Evolutionary conservation across 2,329 filamentous ascomycete species (phyloP).

Genomic region (Calonectria pteridis): DNA sequence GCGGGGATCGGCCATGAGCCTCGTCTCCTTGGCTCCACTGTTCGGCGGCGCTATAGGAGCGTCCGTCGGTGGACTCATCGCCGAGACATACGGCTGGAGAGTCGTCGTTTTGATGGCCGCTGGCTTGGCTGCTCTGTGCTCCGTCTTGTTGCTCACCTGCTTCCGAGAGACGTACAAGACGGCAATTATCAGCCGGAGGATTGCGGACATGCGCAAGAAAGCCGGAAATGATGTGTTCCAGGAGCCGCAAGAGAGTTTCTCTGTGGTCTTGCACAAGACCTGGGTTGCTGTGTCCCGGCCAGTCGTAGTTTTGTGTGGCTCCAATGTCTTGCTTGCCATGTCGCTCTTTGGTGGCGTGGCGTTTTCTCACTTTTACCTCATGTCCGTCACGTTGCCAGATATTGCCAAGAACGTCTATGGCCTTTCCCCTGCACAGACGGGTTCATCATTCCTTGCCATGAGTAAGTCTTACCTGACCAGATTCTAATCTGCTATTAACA

Average conservation of each 20-base stretch:
- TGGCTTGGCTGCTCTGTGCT: not conserved
- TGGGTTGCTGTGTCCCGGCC: not conserved
- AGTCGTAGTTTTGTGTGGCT: not conserved
- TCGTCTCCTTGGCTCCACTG: not conserved
- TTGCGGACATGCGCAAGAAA: not conserved
- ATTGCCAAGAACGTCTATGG: not conserved
- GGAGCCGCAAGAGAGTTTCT: not conserved
- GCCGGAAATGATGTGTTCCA: not conserved
- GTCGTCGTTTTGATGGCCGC: not conserved
- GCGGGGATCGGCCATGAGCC: conserved; percentile 65
- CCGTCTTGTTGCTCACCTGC: not conserved
- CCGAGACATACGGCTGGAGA: not conserved
- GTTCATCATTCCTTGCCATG: not conserved
- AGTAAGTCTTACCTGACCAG: not conserved
- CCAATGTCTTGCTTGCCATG: not conserved
- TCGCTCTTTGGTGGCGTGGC: not conserved
- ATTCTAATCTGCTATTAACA: not conserved
- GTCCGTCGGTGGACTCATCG: not conserved
- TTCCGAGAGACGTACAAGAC: not conserved
- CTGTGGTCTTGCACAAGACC: not conserved
- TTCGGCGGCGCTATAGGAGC: not conserved
- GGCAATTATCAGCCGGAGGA: not conserved
- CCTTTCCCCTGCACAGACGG: not conserved
- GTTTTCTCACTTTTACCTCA: not conserved
- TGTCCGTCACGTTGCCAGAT: not conserved